These are phyloP conservation scores for Myochromella boudieri DNA, from an alignment of 768 basidiomycete genomes.

Conservation along the genomic window DNA sequence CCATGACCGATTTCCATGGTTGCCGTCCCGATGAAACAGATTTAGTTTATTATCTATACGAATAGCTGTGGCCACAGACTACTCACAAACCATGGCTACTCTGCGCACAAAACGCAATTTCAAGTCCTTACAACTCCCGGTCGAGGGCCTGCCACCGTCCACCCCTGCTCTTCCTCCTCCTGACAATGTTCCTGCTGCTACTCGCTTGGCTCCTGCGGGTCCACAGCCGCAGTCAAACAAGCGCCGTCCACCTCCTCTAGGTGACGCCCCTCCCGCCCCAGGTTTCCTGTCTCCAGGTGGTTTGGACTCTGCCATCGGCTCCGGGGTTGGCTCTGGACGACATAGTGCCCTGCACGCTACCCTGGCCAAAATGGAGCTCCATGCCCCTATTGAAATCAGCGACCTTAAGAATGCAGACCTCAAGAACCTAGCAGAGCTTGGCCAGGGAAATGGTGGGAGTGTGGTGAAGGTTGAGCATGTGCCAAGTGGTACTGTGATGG, in stretches of 20 bases:
- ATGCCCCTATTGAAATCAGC: slow-evolving; percentile 71
- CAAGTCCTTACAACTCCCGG: slow-evolving; percentile 77
- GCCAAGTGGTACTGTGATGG: slow-evolving; percentile 92
- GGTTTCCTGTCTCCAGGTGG: slow-evolving; percentile 14
- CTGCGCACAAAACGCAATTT: slow-evolving; percentile 91
- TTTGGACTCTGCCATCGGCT: slow-evolving; percentile 13
- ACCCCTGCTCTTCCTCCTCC: slow-evolving; percentile 23
- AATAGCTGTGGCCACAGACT: too few relatives aligned
- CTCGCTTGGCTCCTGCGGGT: slow-evolving; percentile 10
- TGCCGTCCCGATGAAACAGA: too few relatives aligned
- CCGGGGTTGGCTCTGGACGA: slow-evolving; percentile 32
- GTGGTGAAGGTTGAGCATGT: slow-evolving; percentile 94
- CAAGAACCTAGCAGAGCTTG: slow-evolving; percentile 84
- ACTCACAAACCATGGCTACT: too few relatives aligned
- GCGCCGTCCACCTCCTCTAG: slow-evolving; percentile 63
- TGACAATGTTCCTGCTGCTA: slow-evolving; percentile 44
- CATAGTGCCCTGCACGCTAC: slow-evolving; percentile 78
- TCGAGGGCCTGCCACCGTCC: slow-evolving; percentile 37
- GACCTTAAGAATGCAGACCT: slow-evolving; percentile 88
- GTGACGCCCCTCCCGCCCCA: slow-evolving; percentile 42
- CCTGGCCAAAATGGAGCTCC: slow-evolving; percentile 82
- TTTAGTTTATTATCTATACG: too few relatives aligned
- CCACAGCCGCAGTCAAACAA: slow-evolving; percentile 30
- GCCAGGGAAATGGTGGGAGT: slow-evolving; percentile 95
- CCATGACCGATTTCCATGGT: too few relatives aligned